Percentiles rank a stretch among this genome's conserved stretches.
Conservation (phyloP, 1,284 basidiomycete genomes). For the Cryptococcus sp. region DNA sequence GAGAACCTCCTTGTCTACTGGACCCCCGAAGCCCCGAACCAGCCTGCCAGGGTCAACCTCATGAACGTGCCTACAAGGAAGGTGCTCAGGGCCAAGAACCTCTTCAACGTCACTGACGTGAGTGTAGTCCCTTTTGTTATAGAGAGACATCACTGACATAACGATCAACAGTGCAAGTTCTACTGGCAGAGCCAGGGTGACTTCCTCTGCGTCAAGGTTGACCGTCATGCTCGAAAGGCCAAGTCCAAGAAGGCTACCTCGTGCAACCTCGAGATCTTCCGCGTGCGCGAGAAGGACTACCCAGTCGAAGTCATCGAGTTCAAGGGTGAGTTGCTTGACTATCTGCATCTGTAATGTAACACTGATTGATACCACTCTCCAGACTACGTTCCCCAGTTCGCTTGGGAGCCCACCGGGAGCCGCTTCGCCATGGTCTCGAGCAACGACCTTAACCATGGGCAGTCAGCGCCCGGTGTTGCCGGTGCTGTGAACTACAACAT, state of each 20-base stretch:
- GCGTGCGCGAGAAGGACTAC: constrained; percentile 94
- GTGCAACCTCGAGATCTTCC: constrained; percentile 98
- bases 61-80: constrained; percentile 82
- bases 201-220: constrained; percentile 98
- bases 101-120: constrained; percentile 97
- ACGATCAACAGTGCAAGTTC: constrained; percentile 74
- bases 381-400: constrained; percentile 96
- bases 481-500: constrained; percentile 87
- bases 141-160: neutral
- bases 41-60: constrained; percentile 93
- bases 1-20: constrained; percentile 97
- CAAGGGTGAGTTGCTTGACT: constrained; percentile 61
- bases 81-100: constrained; percentile 88
- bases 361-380: constrained; percentile 4
- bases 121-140: constrained; percentile 31
- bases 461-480: constrained; percentile 80
- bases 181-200: constrained; percentile 99
- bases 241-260: constrained; percentile 99
- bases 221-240: constrained; percentile 73
- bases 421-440: constrained; percentile 95
- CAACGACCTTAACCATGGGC: constrained; percentile 88
- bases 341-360: neutral
- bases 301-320: constrained; percentile 97
- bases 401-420: constrained; percentile 96
- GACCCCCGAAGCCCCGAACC: constrained; percentile 95